Base-by-base conservation (phyloP, 805 yeast genomes). In the Henningerozyma blattae region DNA sequence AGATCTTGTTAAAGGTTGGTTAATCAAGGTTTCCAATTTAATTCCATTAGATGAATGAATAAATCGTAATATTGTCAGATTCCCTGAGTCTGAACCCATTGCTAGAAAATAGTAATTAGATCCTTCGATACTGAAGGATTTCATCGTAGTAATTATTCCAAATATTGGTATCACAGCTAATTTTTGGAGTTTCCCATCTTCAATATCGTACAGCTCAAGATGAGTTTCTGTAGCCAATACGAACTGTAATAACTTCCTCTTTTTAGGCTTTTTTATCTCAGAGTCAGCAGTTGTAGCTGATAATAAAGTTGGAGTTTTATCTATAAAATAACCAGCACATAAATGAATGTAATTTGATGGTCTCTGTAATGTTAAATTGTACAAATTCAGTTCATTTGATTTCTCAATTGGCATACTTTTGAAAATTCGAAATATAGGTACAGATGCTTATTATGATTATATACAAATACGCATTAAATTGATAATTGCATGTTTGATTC, bases 21-120 rank as follows among this genome's bases (percentile, higher is more conserved):
- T 77, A 22, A 62, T 49, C 1, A 68, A 34, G 7, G 78, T 63
- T 20, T 67, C 57, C 15, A 61, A 44, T 19, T 48, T 58, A 36
- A 75, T 73, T 16, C 48, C 43, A n/a, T 60, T 47, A 3, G 49
- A 50, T 2, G 54, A 47, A 22, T 32, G 22, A 15, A 38, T 31
- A 22, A 37, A 32, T 15, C 32, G 19, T 5, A 35, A 15, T 1
- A 82, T 49, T 0, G 73, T 60, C 15, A 86, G 41, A 38, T 73
- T 72, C 0, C 96, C 96, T 2, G 93, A 70, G 48, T 87, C 96
- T 0, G 91, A 74, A 0, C 89, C 70, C 3, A 84, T 50, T 5
- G 77, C 68, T n/a, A 87, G 39, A 18, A 61, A 60, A 42, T 84
- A 91, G 34, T 60, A 63, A 0, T 62, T 51, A 0, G 72, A 50